Evolutionary conservation across 257 asterid species (phyloP), one percentile per base, ranked within the genome.

Genomic region (Przewalskia tangutica): DNA sequence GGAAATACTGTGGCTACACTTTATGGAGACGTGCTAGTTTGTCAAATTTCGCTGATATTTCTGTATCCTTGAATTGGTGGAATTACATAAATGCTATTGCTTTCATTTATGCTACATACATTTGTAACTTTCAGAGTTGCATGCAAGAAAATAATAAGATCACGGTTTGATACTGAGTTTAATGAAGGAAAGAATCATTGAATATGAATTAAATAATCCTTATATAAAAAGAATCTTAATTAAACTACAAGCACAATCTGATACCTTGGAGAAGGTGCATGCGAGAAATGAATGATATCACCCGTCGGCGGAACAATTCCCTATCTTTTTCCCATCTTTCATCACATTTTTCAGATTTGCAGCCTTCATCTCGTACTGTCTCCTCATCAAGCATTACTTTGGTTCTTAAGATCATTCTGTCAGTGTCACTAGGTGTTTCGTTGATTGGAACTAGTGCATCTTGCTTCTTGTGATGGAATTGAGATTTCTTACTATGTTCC

Each of bases 211-310:
- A n/a, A n/a, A n/a, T n/a, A n/a, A n/a, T n/a, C n/a, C n/a, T n/a
- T n/a, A n/a, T n/a, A n/a, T n/a, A n/a, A n/a, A n/a, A n/a, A n/a
- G n/a, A n/a, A n/a, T n/a, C n/a, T n/a, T n/a, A n/a, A n/a, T n/a
- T n/a, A n/a, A n/a, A n/a, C n/a, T n/a, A n/a, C n/a, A n/a, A n/a
- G 55, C 18, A 82, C 38, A 44, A 55, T 77, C 16, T 50, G 62
- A 75, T 89, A 92, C 95, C 97, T 92, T 91, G 97, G 75, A 91
- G 90, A 68, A 91, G 92, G 85, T 91, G 95, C 97, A 92, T 92
- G 82, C 93, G 93, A 50, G 92, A 93, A 80, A 92, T 91, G 84
- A 92, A 92, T 27, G 97, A 90, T 77, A 86, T 87, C 54, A 94
- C 91, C 82, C 95, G 83, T 79, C 97, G 93, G 11, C 27, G 81